Base-by-base conservation (phyloP, 192 early-diverging fungal genomes). In the Diversispora eburnea region DNA sequence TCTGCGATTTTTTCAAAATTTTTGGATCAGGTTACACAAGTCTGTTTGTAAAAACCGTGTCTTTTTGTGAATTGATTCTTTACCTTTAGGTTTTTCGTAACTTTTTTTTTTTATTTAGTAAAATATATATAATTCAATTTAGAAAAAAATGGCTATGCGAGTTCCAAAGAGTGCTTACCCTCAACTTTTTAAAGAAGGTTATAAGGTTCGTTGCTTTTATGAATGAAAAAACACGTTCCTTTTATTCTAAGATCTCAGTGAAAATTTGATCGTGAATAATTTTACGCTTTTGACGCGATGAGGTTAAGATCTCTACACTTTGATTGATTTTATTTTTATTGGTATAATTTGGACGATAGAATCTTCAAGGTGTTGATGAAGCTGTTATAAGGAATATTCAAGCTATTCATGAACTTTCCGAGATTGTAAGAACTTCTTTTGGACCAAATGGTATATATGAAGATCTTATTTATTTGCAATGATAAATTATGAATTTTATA, bases 311-410 rank as follows among this genome's bases (percentile, higher is more conserved):
- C 5, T 5, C 42, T 17, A 7, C 1, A n/a, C 42, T 63, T n/a
- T 63, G 42, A 3, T 13, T 45, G 15, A 19, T 46, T 43, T 39
- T 22, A 9, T 4, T 22, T n/a, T 45, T n/a, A 39, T 63, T 43
- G 39, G 5, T 19, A n/a, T 63, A 43, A 63, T 46, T 73, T 80
- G 91, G 93, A 89, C 93, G 42, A 73, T 80, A 92, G 94, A 90
- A 93, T 84, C 88, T 90, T 69, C 94, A 97, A 88, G 97, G 97
- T 58, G 84, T 97, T 47, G 97, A 99, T 66, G 97, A 99, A 77
- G 95, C 95, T 68, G 94, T 98, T 12, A 82, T 94, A 57, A 85
- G 94, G 65, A 99, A 99, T 82, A 99, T 99, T 77, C 87, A 89
- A 67, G 97, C 97, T 46, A 92, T 91, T 43, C 93, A 93, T 82